Evolutionary conservation across 164 flowering plant species (phyloP), one percentile per base, ranked within the genome.

Genomic region (Santalum album): DNA sequence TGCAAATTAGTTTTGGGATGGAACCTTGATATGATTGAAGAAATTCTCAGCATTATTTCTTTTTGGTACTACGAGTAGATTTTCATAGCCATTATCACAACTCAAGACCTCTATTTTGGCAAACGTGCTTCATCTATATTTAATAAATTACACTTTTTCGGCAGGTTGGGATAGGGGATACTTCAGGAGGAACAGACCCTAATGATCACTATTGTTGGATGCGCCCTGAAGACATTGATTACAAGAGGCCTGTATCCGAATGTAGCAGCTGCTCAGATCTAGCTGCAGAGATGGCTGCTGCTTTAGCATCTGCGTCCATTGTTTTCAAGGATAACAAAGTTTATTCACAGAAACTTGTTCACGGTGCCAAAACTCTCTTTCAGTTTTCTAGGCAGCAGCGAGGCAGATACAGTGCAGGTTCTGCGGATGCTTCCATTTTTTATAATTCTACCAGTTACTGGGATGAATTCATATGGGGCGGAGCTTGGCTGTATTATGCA

Each of bases 141-240:
- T 18, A 20, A 14, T 21, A 3, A 20, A 20, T 45, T 45, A 1
- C 15, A 20, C 6, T 20, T 45, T 15, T 42, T 42, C 53, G 46
- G 47, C 72, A 86, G 94, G 89, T 86, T 60, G 97, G 97, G 7
- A 7, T 36, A 1, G 98, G 98, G 15, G 85, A 79, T 65, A 87
- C 95, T 48, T 72, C 86, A 14, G 76, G 62, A n/a, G 78, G 80
- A 9, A 59, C 91, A 1, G 68, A 54, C 29, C 78, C 82, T 0
- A 92, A 92, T 71, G 99, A 92, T 64, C 99, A 90, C 65, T 87
- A 89, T 68, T 92, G 99, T 62, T 92, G 99, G 99, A 75, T 72
- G 84, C 78, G 96, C 1, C 99, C 99, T 34, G 99, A 92, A 75
- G 97, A 92, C 67, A 89, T 92, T 61, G 91, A 92, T 52, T 92